Evolutionary conservation across 2,329 filamentous ascomycete genomes (phyloP), one percentile per base, ranked within the genome.

Genomic region (Geosmithia flava): DNA sequence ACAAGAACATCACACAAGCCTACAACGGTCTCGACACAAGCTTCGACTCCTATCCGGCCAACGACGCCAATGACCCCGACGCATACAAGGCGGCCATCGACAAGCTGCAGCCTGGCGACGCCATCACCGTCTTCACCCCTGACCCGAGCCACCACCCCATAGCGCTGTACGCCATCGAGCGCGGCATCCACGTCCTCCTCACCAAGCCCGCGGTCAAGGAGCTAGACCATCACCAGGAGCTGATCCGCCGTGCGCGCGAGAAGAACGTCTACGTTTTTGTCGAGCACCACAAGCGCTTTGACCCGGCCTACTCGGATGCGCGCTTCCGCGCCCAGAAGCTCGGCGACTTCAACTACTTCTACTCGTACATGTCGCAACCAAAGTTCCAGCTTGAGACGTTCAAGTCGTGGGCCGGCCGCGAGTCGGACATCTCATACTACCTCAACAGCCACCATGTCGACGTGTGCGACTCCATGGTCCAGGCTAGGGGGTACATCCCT

Each of bases 281-380:
- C 58, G 90, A 96, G 74, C 90, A 96, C 70, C 90, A 96, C 77
- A 96, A 96, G 74, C 87, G 91, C 50, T 96, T 83, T 68, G 90
- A 96, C 64, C 90, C 90, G 2, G 88, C 88, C 20, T 96, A 96
- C 70, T 80, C 87, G 15, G 90, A 96, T 64, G 91, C 91, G 15
- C 79, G 83, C 46, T 83, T 83, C 68, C 81, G 84, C 56, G 87
- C 87, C 15, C 70, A 79, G 60, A 80, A 74, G 47, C 72, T 96
- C 7, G 90, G 90, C 54, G 88, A 95, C 68, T 96, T 96, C 80
- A 95, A 95, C 74, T 96, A 96, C 75, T 96, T 95, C 65, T 96
- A 95, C 76, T 85, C 80, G 57, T 96, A 96, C 77, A 95, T 95
- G 89, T 87, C 82, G 46, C 89, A 95, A 72, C 86, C 84, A 51